A percentile compares a stretch with the other conserved stretches of the same genome.
These are phyloP conservation scores for Pichia sp. DNA, from an alignment of 1,139 yeast genomes.

Conservation along the genomic window DNA sequence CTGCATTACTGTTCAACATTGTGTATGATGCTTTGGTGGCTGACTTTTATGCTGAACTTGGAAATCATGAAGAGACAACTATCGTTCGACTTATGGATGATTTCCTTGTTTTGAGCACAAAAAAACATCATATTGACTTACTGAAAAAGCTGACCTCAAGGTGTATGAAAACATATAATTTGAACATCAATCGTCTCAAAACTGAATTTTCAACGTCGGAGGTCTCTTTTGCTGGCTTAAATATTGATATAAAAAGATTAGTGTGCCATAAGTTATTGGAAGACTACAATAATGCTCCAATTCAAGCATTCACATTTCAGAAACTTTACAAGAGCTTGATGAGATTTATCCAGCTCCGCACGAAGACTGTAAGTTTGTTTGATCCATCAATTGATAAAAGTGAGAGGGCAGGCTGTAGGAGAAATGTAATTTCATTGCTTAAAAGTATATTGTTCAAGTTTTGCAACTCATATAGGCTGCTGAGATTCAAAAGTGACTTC, in stretches of 20 bases:
- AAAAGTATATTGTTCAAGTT: slow-evolving; percentile 19
- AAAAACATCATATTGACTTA: slow-evolving; percentile 26
- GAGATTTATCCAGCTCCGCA: slow-evolving; percentile 10
- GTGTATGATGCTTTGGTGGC: slow-evolving; percentile 63
- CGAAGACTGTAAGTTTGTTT: slow-evolving; percentile 8
- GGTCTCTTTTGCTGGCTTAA: slow-evolving; percentile 28
- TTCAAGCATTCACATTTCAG: slow-evolving; percentile 23
- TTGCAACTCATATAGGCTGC: slow-evolving; percentile 19
- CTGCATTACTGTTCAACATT: slow-evolving; percentile 71
- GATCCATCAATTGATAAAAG: slow-evolving; percentile 3
- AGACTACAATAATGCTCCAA: slow-evolving; percentile 20
- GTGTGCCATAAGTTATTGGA: slow-evolving; percentile 28
- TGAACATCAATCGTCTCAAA: slow-evolving; percentile 54
- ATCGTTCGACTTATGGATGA: slow-evolving; percentile 80
- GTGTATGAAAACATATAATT: slow-evolving; percentile 54
- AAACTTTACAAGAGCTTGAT: slow-evolving; percentile 20
- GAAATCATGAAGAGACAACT: slow-evolving; percentile 32
- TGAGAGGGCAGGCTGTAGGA: slow-evolving; percentile 9
- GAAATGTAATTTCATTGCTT: slow-evolving; percentile 16
- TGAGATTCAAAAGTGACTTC: slow-evolving; percentile 12
- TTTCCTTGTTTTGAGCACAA: slow-evolving; percentile 62
- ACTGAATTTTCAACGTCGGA: slow-evolving; percentile 34
- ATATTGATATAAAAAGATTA: slow-evolving; percentile 28
- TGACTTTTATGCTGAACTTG: slow-evolving; percentile 24
- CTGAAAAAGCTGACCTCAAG: slow-evolving; percentile 31